Evolutionary conservation across 805 yeast species (phyloP).

Genomic region (Teunomyces gatunensis): DNA sequence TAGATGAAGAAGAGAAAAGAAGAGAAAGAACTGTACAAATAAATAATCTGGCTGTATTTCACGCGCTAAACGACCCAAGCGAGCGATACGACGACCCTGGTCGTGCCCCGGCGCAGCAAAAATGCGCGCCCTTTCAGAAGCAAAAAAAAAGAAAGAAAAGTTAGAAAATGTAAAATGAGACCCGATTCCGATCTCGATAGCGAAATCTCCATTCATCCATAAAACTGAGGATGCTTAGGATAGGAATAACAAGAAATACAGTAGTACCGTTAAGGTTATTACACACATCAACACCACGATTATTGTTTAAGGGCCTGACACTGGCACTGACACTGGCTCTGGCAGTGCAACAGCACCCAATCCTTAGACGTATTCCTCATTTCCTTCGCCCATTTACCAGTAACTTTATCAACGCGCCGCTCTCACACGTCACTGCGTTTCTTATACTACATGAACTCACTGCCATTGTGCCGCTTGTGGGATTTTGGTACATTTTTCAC

Average conservation of each 20-base stretch:
- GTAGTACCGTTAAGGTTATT: not conserved
- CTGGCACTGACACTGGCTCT: not conserved
- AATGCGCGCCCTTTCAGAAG: too few relatives aligned
- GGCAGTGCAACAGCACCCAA: constrained; percentile 14
- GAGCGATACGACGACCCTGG: not conserved
- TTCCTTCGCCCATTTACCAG: constrained; percentile 49
- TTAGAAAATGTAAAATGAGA: too few relatives aligned
- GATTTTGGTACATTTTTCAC: constrained; percentile 66
- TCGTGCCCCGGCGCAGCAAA: not conserved
- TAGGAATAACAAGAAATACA: not conserved
- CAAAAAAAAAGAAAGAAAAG: too few relatives aligned
- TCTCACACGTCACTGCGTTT: constrained; percentile 62
- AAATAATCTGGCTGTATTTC: not conserved
- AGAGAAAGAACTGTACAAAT: not conserved
- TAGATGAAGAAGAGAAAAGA: not conserved
- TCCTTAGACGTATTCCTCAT: constrained; percentile 46
- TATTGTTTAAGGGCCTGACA: not conserved
- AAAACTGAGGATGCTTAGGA: not conserved
- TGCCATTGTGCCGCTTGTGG: constrained; percentile 69
- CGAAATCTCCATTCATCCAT: not conserved
- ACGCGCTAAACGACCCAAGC: not conserved
- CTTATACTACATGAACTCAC: constrained; percentile 69
- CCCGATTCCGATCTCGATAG: not conserved
- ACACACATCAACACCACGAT: not conserved
- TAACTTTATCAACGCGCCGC: constrained; percentile 53